Evolutionary conservation across 1,284 basidiomycete species (phyloP), one percentile per base, ranked within the genome.

Genomic region (Tilletia setariae): DNA sequence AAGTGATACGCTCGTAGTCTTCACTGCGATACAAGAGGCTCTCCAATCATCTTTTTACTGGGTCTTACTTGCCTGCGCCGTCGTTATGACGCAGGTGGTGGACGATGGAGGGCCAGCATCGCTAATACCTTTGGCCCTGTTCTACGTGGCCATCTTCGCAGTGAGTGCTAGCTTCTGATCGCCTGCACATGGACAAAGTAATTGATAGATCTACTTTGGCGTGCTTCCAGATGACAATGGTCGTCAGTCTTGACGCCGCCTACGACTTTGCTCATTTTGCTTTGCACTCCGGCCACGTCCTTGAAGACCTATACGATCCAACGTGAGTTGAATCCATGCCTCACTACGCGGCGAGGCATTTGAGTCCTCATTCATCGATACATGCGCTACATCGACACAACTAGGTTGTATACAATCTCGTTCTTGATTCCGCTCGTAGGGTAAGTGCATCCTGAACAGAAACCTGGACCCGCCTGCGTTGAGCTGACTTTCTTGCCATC

Each of bases 41-140:
- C 28, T 61, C 28, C 56, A 61, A 30, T 61, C 56, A 30, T 25
- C 28, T 30, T 21, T 61, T 6, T 61, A 32, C 16, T 61, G 56
- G 56, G 28, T 30, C 15, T n/a, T 61, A 30, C 28, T 61, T 16
- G 56, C 56, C n/a, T 61, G 30, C 28, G 56, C 56, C 25, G 32
- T 61, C 15, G 56, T 61, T 16, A 32, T 61, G 56, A 61, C 56
- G 16, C 56, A 61, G 35, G 56, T 61, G 28, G 56, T 61, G 28
- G 56, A 61, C 16, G 56, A 61, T 21, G 56, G 56, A 13, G 19
- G 30, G 9, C 13, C 25, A 11, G 56, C 56, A 9, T 61, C 56
- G 28, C 28, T 61, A n/a, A 19, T 25, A 16, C 56, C 56, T n/a
- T 30, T 35, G n/a, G 56, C 25, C 15, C 15, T 61, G 30, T 61